phyloP scores from a whole-genome alignment of 139 green algal genomes.

The Bryopsis sp. region DNA sequence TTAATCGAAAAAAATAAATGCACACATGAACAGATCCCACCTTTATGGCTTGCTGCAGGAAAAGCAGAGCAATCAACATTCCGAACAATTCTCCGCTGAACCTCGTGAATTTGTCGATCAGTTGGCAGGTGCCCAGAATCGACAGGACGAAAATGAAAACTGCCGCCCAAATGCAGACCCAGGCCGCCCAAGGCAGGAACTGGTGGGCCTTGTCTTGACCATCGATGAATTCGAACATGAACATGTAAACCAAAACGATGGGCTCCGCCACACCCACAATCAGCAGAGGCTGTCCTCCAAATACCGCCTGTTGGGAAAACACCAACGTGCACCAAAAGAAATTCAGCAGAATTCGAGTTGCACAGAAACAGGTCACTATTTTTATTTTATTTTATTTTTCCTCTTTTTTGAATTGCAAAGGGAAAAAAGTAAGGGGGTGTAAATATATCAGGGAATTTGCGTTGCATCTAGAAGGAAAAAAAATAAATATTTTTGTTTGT shows the following conservation, averaged over 20 bases:
- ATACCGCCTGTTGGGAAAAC: slow-evolving; percentile 64
- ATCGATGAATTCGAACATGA: slow-evolving; percentile 17
- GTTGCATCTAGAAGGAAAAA: no score
- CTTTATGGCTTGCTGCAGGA: slow-evolving; percentile 75
- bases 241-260: slow-evolving; percentile 31
- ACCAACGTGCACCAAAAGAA: background rate
- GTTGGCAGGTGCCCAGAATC: slow-evolving; percentile 32
- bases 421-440: no score
- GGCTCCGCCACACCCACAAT: slow-evolving; percentile 89
- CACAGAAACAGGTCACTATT: no score
- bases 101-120: slow-evolving; percentile 59
- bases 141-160: slow-evolving; percentile 53
- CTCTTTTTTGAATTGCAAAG: no score
- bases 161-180: slow-evolving; percentile 64
- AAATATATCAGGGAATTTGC: no score
- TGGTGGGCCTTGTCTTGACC: slow-evolving; percentile 18
- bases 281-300: slow-evolving; percentile 82
- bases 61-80: slow-evolving; percentile 80
- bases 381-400: no score
- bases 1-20: background rate
- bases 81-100: slow-evolving; percentile 83
- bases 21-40: no score
- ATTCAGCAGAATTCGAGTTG: no score
- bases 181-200: slow-evolving; percentile 64
- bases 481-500: no score